Percentiles rank a stretch among this genome's conserved stretches.
Evolutionary conservation across 768 basidiomycete species (phyloP).

Genomic region (Pseudohyphozyma bogoriensis): DNA sequence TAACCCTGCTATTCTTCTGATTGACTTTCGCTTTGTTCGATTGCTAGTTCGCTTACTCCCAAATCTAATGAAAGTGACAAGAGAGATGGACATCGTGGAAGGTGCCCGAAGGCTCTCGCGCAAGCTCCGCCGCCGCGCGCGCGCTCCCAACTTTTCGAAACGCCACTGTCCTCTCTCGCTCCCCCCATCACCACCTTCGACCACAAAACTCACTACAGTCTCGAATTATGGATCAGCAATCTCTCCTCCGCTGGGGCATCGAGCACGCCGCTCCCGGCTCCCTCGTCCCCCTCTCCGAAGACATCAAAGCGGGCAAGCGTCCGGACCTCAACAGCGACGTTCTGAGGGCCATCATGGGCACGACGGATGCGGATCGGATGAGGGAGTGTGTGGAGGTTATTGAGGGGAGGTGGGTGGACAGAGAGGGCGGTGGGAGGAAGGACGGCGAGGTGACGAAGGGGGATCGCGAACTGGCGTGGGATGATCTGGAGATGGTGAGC

Average conservation of each 20-base stretch:
- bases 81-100: no score
- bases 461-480: constrained; percentile 52
- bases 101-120: no score
- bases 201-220: no score
- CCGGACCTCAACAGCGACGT: constrained; percentile 63
- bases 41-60: no score
- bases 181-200: no score
- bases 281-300: constrained; percentile 35
- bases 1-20: no score
- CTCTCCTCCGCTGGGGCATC: constrained; percentile 70
- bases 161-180: no score
- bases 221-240: no score
- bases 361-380: constrained; percentile 71
- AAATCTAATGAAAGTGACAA: no score
- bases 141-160: no score
- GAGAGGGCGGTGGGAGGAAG: constrained; percentile 42
- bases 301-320: constrained; percentile 37
- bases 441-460: constrained; percentile 47
- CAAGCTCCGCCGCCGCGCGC: no score
- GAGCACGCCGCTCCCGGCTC: constrained; percentile 48
- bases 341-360: constrained; percentile 75
- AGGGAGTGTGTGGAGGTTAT: constrained; percentile 41
- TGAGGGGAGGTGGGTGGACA: constrained; percentile 15
- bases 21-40: no score
- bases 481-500: constrained; percentile 77